Percentiles rank a stretch among this genome's conserved stretches.
Evolutionary conservation across 2,329 filamentous ascomycete species (phyloP).

Genomic region (Colletotrichum trifolii): DNA sequence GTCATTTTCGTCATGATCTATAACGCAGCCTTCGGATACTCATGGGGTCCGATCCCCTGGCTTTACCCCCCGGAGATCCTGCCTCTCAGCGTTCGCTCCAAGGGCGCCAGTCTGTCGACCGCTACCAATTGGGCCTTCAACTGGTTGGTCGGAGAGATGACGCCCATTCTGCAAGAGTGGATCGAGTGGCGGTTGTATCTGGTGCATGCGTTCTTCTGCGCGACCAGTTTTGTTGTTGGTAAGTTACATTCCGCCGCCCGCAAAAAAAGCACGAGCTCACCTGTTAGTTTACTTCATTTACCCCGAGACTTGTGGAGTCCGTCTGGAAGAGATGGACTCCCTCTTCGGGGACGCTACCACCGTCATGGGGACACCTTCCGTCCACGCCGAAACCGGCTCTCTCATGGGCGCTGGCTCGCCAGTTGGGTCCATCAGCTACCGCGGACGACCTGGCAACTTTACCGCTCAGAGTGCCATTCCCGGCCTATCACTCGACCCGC

Average conservation of each 20-base stretch:
- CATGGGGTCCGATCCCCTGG: constrained; percentile 98
- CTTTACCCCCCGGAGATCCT: constrained; percentile 98
- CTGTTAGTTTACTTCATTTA: constrained; percentile 92
- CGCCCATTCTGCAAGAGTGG: constrained; percentile 88
- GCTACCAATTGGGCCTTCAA: constrained; percentile 99
- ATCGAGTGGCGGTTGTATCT: constrained; percentile 96
- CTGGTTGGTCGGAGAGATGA: constrained; percentile 96
- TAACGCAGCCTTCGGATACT: constrained; percentile 95
- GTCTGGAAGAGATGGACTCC: constrained; percentile 95
- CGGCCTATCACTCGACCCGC: constrained; percentile 83
- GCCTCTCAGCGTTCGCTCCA: constrained; percentile 94
- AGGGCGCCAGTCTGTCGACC: constrained; percentile 95
- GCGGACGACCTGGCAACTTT: constrained; percentile 60
- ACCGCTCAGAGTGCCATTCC: constrained; percentile 78
- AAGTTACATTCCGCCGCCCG: constrained; percentile 55
- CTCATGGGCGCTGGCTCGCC: constrained; percentile 84
- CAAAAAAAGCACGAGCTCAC: constrained; percentile 37
- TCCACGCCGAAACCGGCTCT: constrained; percentile 81
- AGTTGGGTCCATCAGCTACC: constrained; percentile 79
- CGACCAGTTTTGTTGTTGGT: constrained; percentile 95
- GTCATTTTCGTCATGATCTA: constrained; percentile 98
- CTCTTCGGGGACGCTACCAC: constrained; percentile 95
- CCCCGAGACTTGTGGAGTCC: constrained; percentile 94
- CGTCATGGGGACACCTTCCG: constrained; percentile 79
- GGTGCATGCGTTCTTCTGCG: constrained; percentile 96